Evolutionary conservation across 768 basidiomycete genomes (phyloP).

Genomic region (Suillus hirtellus): DNA sequence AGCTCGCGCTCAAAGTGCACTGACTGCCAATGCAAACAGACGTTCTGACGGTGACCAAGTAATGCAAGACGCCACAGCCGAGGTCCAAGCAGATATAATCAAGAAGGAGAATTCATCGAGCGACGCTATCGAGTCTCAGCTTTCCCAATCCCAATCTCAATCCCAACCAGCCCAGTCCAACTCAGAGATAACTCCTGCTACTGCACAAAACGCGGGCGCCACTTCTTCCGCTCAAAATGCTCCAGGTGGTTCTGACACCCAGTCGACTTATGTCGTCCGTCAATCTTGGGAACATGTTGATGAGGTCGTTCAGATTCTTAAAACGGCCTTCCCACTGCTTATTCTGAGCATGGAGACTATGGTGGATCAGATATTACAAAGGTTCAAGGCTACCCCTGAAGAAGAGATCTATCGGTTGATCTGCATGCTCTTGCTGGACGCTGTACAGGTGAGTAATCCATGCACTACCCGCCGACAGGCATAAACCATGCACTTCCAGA

Average conservation of each 20-base stretch:
- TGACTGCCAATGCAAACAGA: constrained; percentile 26
- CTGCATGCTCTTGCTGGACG: constrained; percentile 85
- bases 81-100: constrained; percentile 27
- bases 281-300: constrained; percentile 91
- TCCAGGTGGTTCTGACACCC: constrained; percentile 21
- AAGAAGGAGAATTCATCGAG: constrained; percentile 22
- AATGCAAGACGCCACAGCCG: constrained; percentile 30
- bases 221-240: constrained; percentile 15
- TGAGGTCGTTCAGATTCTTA: constrained; percentile 89
- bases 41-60: constrained; percentile 32
- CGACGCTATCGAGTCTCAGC: constrained; percentile 31
- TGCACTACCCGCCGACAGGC: not conserved
- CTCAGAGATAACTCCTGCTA: constrained; percentile 16
- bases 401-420: constrained; percentile 94
- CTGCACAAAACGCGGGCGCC: constrained; percentile 18
- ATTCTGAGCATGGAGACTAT: constrained; percentile 96
- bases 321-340: constrained; percentile 93
- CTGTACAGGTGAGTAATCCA: constrained; percentile 61
- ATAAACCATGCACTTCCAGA: constrained; percentile 39
- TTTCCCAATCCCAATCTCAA: constrained; percentile 11
- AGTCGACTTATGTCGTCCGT: constrained; percentile 41
- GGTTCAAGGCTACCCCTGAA: constrained; percentile 87
- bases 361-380: constrained; percentile 88
- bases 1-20: constrained; percentile 34
- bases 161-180: constrained; percentile 4